Evolutionary conservation across 129 eudicot species (phyloP), one percentile per base, ranked within the genome.

Genomic region (Helichrysum umbraculigerum): DNA sequence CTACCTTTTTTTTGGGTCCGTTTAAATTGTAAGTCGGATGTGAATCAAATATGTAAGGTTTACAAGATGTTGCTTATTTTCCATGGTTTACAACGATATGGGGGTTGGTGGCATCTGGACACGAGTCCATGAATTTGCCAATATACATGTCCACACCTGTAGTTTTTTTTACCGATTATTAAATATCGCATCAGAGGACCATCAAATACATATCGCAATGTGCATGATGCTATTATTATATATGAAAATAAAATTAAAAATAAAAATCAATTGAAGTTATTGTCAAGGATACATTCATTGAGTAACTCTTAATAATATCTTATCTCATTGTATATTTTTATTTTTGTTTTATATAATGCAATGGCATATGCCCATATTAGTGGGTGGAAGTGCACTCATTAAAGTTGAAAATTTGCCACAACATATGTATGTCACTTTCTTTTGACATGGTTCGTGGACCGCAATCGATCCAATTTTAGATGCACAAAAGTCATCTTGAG

Each of bases 401-500:
- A n/a, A 15, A 6, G 69, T 69, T 37, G 28, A 70, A 69, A 78
- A 41, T 29, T 59, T 56, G 61, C 47, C 44, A 15, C 60, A 60
- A 70, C 17, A 63, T 68, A 19, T 70, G n/a, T n/a, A 25, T 25
- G 1, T 25, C 82, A 44, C 71, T 78, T 70, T 78, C 76, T 39
- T 52, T 70, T 44, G 76, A 78, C 64, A 70, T 65, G 33, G 77
- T 2, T 10, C 16, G 2, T 33, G 33, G 77, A 58, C 77, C 68
- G 11, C 37, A 22, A 60, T 14, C 58, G 25, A 25, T 68, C 68
- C 16, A 51, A 76, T 21, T 21, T 25, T 52, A 56, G 32, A 30
- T 42, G 70, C 42, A 25, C n/a, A 25, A 25, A 41, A 59, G 57
- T 73, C 39, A 73, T 15, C 44, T 37, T 22, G 17, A 4, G 66